Conservation (phyloP, 768 basidiomycete species). For the Russula vinacea region DNA sequence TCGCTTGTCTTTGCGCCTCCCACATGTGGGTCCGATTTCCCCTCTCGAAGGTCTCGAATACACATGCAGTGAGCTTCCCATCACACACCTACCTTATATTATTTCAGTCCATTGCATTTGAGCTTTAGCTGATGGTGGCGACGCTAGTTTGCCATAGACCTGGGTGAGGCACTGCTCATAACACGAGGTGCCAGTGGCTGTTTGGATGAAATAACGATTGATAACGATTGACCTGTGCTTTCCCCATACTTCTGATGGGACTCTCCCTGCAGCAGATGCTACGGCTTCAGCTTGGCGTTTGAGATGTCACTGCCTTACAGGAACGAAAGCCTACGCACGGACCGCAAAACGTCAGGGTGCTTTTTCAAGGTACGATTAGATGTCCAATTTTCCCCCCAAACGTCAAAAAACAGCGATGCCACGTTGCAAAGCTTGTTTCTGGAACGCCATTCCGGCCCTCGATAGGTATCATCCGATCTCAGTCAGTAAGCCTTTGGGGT, state of each 20-base stretch:
- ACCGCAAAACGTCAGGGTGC: no score
- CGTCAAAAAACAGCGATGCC: background rate
- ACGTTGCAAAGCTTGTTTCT: background rate
- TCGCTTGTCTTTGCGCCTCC: background rate
- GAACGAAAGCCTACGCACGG: background rate
- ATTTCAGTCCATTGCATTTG: background rate
- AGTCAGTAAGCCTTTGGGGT: background rate
- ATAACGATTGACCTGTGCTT: background rate
- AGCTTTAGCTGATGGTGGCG: background rate
- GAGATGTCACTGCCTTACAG: background rate
- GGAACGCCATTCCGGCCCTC: background rate
- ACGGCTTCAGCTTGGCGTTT: background rate
- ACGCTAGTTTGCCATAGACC: background rate
- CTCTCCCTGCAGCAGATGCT: background rate
- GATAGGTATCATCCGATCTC: background rate
- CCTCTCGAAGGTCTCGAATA: background rate
- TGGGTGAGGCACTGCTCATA: background rate
- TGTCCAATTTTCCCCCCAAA: constrained; percentile 29
- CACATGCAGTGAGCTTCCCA: background rate
- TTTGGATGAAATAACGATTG: background rate
- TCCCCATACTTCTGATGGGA: background rate
- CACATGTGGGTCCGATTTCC: background rate
- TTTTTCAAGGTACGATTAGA: background rate
- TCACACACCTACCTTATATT: background rate
- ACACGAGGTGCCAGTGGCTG: background rate